These are phyloP conservation scores for Emmonsiellopsis sp. DNA, from an alignment of 2,329 filamentous ascomycete genomes.

Conservation along the genomic window DNA sequence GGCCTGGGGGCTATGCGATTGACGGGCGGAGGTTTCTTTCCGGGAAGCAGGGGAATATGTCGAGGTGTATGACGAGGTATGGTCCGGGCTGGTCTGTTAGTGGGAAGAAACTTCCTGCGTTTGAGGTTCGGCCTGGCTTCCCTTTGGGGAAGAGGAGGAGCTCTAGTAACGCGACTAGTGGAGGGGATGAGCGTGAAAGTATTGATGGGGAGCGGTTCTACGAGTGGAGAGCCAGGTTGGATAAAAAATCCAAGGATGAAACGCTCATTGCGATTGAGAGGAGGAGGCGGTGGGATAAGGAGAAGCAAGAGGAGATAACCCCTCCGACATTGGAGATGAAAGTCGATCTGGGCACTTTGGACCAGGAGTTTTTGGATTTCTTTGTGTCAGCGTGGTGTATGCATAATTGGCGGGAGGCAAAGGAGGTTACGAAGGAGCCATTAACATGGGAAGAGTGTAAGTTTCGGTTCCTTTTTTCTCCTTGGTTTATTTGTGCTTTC, in stretches of 20 bases:
- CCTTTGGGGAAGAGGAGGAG: background rate
- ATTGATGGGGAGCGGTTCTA: conserved; percentile 4
- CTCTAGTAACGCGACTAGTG: background rate
- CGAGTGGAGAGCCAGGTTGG: conserved; percentile 10
- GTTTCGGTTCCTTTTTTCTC: background rate
- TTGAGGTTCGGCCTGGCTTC: conserved; percentile 4
- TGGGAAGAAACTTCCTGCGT: conserved; percentile 9
- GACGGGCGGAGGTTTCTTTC: conserved; percentile 9
- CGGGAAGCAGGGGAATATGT: conserved; percentile 11
- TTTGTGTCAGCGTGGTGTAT: conserved; percentile 13
- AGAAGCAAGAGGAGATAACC: conserved; percentile 8
- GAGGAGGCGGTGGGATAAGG: conserved; percentile 11
- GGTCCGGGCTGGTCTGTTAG: conserved; percentile 10
- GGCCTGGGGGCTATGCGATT: conserved; percentile 9
- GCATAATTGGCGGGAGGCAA: conserved; percentile 15
- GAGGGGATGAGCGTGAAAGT: background rate
- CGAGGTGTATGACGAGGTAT: conserved; percentile 4
- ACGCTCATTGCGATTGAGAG: conserved; percentile 10
- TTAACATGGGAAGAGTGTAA: conserved; percentile 13
- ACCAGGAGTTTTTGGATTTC: conserved; percentile 11
- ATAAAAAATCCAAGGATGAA: conserved; percentile 1
- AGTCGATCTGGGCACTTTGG: conserved; percentile 6
- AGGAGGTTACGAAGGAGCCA: conserved; percentile 12
- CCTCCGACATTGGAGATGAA: conserved; percentile 10
- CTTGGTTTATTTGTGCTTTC: background rate